These are phyloP conservation scores for Hibiscus trionum DNA, from an alignment of 345 rosid species.

Conservation along the genomic window DNA sequence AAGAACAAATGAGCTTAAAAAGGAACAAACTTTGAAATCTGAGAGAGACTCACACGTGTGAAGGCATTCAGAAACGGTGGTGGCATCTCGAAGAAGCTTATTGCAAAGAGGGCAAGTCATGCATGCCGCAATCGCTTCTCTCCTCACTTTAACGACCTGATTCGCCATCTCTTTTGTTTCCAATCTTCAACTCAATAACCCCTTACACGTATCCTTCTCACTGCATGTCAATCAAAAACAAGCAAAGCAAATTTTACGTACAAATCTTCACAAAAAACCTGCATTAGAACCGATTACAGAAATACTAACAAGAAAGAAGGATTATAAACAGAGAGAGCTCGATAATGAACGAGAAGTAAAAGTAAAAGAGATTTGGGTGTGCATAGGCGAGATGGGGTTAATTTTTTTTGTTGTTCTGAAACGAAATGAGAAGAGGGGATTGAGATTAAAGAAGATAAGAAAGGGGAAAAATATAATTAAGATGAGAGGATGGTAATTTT, in stretches of 20 bases:
- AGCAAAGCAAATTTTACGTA: conserved; percentile 40
- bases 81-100: conserved; percentile 70
- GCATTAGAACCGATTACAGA: conserved; percentile 32
- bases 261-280: conserved; percentile 14
- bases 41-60: conserved; percentile 69
- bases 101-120: conserved; percentile 80
- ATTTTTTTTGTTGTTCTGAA: conserved; percentile 3
- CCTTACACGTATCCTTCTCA: conserved; percentile 25
- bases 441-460: conserved; percentile 17
- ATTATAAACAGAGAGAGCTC: not conserved
- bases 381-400: not conserved
- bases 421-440: conserved; percentile 2
- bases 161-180: conserved; percentile 35
- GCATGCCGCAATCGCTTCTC: conserved; percentile 61
- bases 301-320: conserved; percentile 1
- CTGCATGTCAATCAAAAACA: conserved; percentile 35
- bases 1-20: conserved; percentile 8
- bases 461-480: conserved; percentile 1
- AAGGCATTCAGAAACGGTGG: conserved; percentile 89
- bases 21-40: conserved; percentile 5
- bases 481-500: conserved; percentile 18
- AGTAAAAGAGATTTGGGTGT: not conserved
- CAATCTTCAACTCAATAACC: not conserved
- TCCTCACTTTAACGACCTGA: conserved; percentile 61
- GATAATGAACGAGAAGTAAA: not conserved